Percentiles rank a stretch among this genome's conserved stretches.
Conservation (phyloP, 202 grass and related monocot genomes). For the Schoenoplectus triqueter region DNA sequence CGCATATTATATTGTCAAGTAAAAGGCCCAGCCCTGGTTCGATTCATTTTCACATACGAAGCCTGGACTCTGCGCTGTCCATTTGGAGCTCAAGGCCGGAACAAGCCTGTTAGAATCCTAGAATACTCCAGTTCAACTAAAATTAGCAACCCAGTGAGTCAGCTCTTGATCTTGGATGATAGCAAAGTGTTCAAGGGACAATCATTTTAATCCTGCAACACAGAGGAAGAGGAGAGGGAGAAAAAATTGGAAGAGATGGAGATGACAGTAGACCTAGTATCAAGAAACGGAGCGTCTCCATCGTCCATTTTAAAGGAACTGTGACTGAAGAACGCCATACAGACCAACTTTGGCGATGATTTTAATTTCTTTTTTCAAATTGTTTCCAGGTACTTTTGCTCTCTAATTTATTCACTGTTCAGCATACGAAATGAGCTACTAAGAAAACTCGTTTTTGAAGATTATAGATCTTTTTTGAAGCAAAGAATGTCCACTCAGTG, state of each 20-base stretch:
- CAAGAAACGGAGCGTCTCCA: constrained; percentile 23
- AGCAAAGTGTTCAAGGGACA: too few species aligned
- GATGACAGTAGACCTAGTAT: constrained; percentile 50
- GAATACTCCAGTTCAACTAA: too few species aligned
- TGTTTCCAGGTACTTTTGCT: constrained; percentile 54
- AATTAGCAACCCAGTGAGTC: too few species aligned
- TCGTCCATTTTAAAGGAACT: constrained; percentile 38
- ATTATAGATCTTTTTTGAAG: neutral
- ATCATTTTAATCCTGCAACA: neutral
- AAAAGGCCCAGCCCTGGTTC: too few species aligned
- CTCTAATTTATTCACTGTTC: neutral
- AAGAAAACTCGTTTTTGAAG: neutral
- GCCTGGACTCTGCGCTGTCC: too few species aligned
- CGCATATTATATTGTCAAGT: too few species aligned
- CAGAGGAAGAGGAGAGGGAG: constrained; percentile 16
- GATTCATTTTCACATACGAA: too few species aligned
- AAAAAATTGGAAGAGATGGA: constrained; percentile 29
- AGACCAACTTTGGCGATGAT: constrained; percentile 89
- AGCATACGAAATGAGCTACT: neutral
- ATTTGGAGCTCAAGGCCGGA: too few species aligned
- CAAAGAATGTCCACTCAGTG: neutral
- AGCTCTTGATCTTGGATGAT: too few species aligned
- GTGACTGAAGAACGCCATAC: constrained; percentile 71
- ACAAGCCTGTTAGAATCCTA: too few species aligned
- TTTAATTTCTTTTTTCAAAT: constrained; percentile 70